Base-by-base conservation (phyloP, 2,329 filamentous ascomycete genomes). In the Fusarium sp. region DNA sequence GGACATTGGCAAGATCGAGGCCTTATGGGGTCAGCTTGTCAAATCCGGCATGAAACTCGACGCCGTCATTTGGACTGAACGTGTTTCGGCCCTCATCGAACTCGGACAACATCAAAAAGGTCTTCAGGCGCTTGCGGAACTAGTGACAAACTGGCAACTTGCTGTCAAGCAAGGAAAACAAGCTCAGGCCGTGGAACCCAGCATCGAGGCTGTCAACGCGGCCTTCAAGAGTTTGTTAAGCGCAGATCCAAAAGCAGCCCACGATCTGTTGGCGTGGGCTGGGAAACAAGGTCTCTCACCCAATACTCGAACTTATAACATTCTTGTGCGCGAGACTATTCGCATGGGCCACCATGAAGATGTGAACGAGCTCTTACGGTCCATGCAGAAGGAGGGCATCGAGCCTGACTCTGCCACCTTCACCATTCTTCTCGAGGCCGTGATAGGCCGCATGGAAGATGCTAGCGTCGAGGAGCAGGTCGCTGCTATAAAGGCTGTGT, bases 341-440 rank as follows among this genome's bases (percentile, higher is more conserved):
- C 82, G 83, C 16, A 78, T 81, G 20, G 83, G 84, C 24, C 80
- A 84, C 26, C 73, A 78, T 33, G 74, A 81, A 2, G 85, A 88
- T 39, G 84, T 87, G 15, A 80, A 84, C 42, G 76, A 76, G 5
- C 74, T 93, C 15, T 81, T 93, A 5, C 73, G 80, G 6, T 79
- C 84, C 55, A 94, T 94, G 92, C 80, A 84, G 38, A 67, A 76
- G 4, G 78, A 84, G 18, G 83, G 83, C 4, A 77, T 93, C 28
- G 70, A 83, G 29, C 86, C 90, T 2, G 88, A 94, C 76, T 82
- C 84, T n/a, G 86, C 85, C 8, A 96, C 93, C 1, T 93, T 92
- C 77, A 92, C 89, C 23, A 88, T 93, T 65, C 84, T 96, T 58
- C 82, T 96, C 10, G 88, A 91, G 41, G 86, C 85, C 73, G 78